Percentiles rank a stretch among this genome's conserved stretches.
Evolutionary conservation across 495 filamentous ascomycete genomes (phyloP).

Genomic region (Bacidia gigantensis): DNA sequence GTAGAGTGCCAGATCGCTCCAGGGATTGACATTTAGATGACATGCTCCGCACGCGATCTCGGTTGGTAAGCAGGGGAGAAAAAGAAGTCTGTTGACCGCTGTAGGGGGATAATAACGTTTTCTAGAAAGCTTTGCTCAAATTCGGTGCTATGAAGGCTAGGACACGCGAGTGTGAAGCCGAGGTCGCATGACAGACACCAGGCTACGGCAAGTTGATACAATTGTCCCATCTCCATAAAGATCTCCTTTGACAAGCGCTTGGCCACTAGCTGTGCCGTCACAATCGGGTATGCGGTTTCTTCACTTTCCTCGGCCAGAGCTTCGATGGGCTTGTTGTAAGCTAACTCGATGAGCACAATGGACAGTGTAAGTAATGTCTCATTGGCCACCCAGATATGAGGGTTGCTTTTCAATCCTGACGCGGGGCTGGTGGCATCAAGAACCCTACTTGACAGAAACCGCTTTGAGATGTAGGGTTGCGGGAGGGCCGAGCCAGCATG

Average conservation of each 20-base stretch:
- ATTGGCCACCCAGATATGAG: not conserved
- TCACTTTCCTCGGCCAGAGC: not conserved
- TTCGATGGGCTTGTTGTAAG: constrained; percentile 3
- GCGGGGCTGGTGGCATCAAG: not conserved
- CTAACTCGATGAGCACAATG: constrained; percentile 2
- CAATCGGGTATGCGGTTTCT: not conserved
- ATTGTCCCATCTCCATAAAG: constrained; percentile 3
- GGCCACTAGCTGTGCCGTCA: not conserved
- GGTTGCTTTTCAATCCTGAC: not conserved
- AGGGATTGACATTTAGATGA: too few relatives aligned
- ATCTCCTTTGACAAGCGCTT: not conserved
- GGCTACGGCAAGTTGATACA: constrained; percentile 9
- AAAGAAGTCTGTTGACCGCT: constrained; percentile 15
- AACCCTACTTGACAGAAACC: not conserved
- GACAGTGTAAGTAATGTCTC: constrained; percentile 2
- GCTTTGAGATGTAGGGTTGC: constrained; percentile 3
- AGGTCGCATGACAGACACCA: constrained; percentile 3
- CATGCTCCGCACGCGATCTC: too few relatives aligned
- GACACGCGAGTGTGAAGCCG: constrained; percentile 4
- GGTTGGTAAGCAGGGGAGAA: not conserved
- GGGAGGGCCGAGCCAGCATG: not conserved
- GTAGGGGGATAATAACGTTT: constrained; percentile 1
- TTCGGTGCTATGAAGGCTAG: constrained; percentile 8
- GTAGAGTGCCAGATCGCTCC: too few relatives aligned
- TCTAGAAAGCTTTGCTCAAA: constrained; percentile 3